Conservation (phyloP, 2,329 filamentous ascomycete genomes). For the Microdochium trichocladiopsis region DNA sequence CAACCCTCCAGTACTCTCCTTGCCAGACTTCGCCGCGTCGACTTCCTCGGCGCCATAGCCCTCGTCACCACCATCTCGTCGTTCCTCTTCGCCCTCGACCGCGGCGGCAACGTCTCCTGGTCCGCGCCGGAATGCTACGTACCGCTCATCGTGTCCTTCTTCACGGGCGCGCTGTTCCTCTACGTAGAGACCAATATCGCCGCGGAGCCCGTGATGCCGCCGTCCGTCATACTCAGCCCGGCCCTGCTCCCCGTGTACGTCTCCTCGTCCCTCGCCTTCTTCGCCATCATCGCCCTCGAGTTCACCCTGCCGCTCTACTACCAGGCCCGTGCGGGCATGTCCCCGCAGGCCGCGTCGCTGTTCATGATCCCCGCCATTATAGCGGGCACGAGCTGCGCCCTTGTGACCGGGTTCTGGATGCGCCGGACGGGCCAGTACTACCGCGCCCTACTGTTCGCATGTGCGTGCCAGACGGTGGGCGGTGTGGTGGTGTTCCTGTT, state of each 20-base stretch:
- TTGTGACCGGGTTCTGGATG: constrained; percentile 51
- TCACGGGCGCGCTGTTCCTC: constrained; percentile 48
- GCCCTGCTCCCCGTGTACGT: constrained; percentile 50
- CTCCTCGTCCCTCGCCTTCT: constrained; percentile 56
- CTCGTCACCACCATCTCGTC: constrained; percentile 19
- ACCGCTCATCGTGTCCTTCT: constrained; percentile 36
- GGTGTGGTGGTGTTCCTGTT: constrained; percentile 26
- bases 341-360: constrained; percentile 46
- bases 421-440: constrained; percentile 53
- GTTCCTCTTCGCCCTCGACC: constrained; percentile 50
- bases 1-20: constrained; percentile 51
- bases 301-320: constrained; percentile 59
- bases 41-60: background rate
- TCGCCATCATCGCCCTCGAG: constrained; percentile 43
- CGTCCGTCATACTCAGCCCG: constrained; percentile 51
- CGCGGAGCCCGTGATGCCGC: constrained; percentile 52
- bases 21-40: constrained; percentile 47
- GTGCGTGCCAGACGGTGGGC: constrained; percentile 37
- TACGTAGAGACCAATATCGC: constrained; percentile 50
- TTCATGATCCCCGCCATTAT: constrained; percentile 49
- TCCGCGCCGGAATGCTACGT: constrained; percentile 42
- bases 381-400: constrained; percentile 44
- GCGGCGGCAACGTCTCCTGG: constrained; percentile 55
- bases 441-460: constrained; percentile 46
- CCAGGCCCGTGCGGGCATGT: constrained; percentile 48